Conservation (phyloP, 192 early-diverging fungal genomes). For the Powellomyces hirtus region DNA sequence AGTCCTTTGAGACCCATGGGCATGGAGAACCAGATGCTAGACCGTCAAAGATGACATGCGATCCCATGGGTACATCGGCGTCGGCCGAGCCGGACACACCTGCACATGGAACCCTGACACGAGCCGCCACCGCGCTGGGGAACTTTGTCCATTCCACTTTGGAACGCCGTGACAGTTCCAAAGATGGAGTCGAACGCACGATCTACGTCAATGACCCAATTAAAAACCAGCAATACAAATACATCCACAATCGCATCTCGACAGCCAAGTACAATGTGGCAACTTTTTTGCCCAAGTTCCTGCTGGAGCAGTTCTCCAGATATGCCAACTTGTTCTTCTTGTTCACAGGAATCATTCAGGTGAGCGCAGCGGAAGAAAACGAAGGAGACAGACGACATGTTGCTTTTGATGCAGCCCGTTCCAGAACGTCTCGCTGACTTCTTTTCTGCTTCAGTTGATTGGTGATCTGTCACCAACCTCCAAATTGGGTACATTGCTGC, state of each 20-base stretch:
- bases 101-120: neutral
- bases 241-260: constrained; percentile 84
- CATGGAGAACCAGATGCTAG: neutral
- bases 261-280: constrained; percentile 90
- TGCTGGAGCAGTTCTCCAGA: constrained; percentile 92
- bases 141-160: constrained; percentile 3
- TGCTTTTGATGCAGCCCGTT: neutral
- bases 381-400: neutral
- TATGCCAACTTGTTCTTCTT: constrained; percentile 98
- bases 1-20: neutral
- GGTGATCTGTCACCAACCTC: constrained; percentile 88
- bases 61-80: constrained; percentile 17
- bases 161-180: neutral
- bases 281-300: constrained; percentile 91
- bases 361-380: neutral
- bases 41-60: constrained; percentile 10
- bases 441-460: constrained; percentile 69
- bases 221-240: constrained; percentile 75
- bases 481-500: constrained; percentile 82
- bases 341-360: constrained; percentile 83
- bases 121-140: constrained; percentile 12
- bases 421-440: neutral
- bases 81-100: neutral
- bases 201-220: constrained; percentile 86
- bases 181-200: constrained; percentile 48